These are phyloP conservation scores for Neofusicoccum umdonicola DNA, from an alignment of 2,329 filamentous ascomycete species.

Conservation along the genomic window DNA sequence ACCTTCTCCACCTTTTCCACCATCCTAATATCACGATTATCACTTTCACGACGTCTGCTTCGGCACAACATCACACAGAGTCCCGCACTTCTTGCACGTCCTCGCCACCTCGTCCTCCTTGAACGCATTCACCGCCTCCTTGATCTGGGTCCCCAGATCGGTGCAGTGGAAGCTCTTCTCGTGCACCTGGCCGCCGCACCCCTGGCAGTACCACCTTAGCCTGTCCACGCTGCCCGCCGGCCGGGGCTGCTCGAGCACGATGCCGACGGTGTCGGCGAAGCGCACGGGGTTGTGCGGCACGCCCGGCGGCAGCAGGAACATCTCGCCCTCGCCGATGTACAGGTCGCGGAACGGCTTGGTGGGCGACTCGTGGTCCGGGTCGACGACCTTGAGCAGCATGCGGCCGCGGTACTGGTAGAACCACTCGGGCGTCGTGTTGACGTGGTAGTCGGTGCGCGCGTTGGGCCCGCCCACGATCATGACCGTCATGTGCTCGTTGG, in stretches of 20 bases:
- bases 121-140: slow-evolving; percentile 82
- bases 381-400: slow-evolving; percentile 91
- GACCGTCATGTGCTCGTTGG: slow-evolving; percentile 77
- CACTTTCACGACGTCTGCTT: slow-evolving; percentile 22
- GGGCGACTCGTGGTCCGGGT: slow-evolving; percentile 50
- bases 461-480: slow-evolving; percentile 98
- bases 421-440: slow-evolving; percentile 94
- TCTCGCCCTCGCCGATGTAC: slow-evolving; percentile 85
- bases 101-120: slow-evolving; percentile 66
- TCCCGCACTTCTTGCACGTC: slow-evolving; percentile 74
- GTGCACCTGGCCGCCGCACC: slow-evolving; percentile 71
- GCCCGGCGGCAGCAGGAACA: slow-evolving; percentile 90
- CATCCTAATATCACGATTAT: too few relatives aligned
- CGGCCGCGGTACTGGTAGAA: slow-evolving; percentile 95
- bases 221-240: slow-evolving; percentile 69
- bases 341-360: slow-evolving; percentile 68
- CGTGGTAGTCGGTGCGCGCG: slow-evolving; percentile 95
- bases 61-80: slow-evolving; percentile 69
- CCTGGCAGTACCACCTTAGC: slow-evolving; percentile 86
- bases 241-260: slow-evolving; percentile 85
- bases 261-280: slow-evolving; percentile 88
- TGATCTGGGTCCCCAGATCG: slow-evolving; percentile 91
- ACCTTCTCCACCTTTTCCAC: too few relatives aligned
- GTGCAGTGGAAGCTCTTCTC: slow-evolving; percentile 86
- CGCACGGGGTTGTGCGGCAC: slow-evolving; percentile 95